phyloP scores from a whole-genome alignment of 2,329 filamentous ascomycete species.

The Alternaria triticina region DNA sequence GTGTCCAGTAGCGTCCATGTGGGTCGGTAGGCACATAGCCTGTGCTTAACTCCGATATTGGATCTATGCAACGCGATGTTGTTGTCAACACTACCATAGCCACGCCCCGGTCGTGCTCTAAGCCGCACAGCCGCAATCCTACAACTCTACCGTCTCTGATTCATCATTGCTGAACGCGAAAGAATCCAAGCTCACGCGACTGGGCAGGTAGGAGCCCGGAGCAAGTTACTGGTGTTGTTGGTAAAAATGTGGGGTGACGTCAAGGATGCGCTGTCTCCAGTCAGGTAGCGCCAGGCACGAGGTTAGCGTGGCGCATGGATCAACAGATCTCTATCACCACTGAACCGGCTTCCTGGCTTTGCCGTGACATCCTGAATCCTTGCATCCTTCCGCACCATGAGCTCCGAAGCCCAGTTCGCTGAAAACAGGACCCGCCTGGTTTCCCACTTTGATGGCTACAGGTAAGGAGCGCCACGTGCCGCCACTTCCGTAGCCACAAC shows the following conservation, averaged over 20 bases:
- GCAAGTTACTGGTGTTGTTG: not conserved
- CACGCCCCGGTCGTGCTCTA: not conserved
- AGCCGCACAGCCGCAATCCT: not conserved
- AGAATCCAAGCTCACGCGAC: not conserved
- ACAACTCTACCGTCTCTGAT: not conserved
- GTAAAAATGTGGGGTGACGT: slow-evolving; percentile 5
- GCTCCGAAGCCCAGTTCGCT: slow-evolving; percentile 12
- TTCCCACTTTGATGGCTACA: slow-evolving; percentile 18
- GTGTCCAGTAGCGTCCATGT: not conserved
- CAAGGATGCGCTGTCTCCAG: slow-evolving; percentile 6
- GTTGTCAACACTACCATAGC: not conserved
- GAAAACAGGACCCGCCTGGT: slow-evolving; percentile 18
- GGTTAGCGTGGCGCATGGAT: slow-evolving; percentile 1
- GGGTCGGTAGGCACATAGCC: not conserved
- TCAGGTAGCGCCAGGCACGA: not conserved
- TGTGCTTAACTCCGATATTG: not conserved
- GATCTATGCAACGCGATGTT: not conserved
- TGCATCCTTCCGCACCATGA: slow-evolving; percentile 6
- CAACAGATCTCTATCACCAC: not conserved
- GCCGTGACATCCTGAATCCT: slow-evolving; percentile 4
- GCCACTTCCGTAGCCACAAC: not conserved
- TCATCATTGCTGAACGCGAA: not conserved
- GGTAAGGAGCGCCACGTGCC: slow-evolving; percentile 4
- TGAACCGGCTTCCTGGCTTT: not conserved
- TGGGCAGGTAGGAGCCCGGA: not conserved